Evolutionary conservation across 1,284 basidiomycete species (phyloP).

Genomic region (Farysia itapuensis): DNA sequence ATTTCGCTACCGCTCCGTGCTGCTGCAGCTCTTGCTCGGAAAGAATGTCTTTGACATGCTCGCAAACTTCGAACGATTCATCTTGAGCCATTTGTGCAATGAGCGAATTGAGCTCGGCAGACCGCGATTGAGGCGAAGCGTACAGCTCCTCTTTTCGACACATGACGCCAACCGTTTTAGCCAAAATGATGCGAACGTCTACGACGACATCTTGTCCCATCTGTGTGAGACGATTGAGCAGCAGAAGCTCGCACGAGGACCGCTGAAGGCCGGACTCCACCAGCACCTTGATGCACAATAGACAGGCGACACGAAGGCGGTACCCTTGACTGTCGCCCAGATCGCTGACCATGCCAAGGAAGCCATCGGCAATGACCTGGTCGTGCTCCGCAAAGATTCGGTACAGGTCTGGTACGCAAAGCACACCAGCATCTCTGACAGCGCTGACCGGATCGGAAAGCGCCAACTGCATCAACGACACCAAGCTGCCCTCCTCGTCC

Average conservation of each 20-base stretch:
- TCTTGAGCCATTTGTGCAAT: constrained; percentile 41
- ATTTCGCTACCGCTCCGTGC: neutral
- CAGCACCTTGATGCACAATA: constrained; percentile 44
- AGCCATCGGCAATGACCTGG: constrained; percentile 48
- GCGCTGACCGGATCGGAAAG: constrained; percentile 79
- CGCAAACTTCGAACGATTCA: constrained; percentile 43
- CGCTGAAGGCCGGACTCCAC: constrained; percentile 41
- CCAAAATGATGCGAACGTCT: constrained; percentile 83
- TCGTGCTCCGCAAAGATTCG: constrained; percentile 44
- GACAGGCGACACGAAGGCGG: constrained; percentile 50
- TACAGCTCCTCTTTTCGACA: constrained; percentile 57
- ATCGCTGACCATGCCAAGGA: constrained; percentile 56
- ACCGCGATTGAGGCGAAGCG: constrained; percentile 41
- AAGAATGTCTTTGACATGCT: constrained; percentile 32
- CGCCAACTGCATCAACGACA: constrained; percentile 67
- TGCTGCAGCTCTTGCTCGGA: constrained; percentile 12
- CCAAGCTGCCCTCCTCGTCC: constrained; percentile 57
- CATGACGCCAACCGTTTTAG: constrained; percentile 69
- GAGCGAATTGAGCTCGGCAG: constrained; percentile 35
- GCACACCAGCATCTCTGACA: constrained; percentile 76
- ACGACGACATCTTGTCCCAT: constrained; percentile 74
- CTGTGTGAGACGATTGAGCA: constrained; percentile 67
- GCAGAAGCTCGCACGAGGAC: constrained; percentile 65
- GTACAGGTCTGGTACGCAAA: constrained; percentile 63
- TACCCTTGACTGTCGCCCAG: constrained; percentile 46